These are phyloP conservation scores for Artemisia argyi DNA, from an alignment of 129 eudicot genomes.

Conservation along the genomic window DNA sequence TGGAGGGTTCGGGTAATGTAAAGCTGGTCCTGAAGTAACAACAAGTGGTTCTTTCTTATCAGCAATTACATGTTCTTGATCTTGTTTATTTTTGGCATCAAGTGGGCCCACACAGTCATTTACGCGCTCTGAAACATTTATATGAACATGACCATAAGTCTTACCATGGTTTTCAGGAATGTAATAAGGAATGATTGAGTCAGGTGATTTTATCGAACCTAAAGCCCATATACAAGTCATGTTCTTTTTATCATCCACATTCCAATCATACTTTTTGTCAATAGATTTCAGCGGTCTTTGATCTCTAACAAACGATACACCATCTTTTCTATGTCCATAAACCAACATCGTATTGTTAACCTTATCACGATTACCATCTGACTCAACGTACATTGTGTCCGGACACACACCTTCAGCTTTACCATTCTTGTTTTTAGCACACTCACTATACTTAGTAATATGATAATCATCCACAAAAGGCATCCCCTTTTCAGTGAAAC, in stretches of 20 bases:
- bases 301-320: constrained; percentile 77
- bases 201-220: constrained; percentile 84
- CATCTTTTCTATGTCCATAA: constrained; percentile 94
- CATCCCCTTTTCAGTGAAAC: constrained; percentile 66
- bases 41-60: constrained; percentile 69
- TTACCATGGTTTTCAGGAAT: constrained; percentile 90
- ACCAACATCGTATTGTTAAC: constrained; percentile 66
- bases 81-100: constrained; percentile 82
- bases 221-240: constrained; percentile 94
- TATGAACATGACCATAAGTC: constrained; percentile 59
- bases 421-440: constrained; percentile 52
- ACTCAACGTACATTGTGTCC: constrained; percentile 47
- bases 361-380: constrained; percentile 27
- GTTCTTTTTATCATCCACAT: constrained; percentile 43
- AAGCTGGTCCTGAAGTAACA: constrained; percentile 66
- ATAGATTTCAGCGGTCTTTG: constrained; percentile 56
- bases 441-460: constrained; percentile 72
- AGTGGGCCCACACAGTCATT: constrained; percentile 90
- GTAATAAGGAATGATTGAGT: constrained; percentile 62
- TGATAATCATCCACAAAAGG: constrained; percentile 84
- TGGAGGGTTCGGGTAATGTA: constrained; percentile 91
- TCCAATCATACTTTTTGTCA: constrained; percentile 67
- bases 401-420: constrained; percentile 79
- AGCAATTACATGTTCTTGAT: constrained; percentile 81
- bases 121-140: constrained; percentile 66